Conservation (phyloP, 1,284 basidiomycete genomes). For the Pisolithus thermaeus region DNA sequence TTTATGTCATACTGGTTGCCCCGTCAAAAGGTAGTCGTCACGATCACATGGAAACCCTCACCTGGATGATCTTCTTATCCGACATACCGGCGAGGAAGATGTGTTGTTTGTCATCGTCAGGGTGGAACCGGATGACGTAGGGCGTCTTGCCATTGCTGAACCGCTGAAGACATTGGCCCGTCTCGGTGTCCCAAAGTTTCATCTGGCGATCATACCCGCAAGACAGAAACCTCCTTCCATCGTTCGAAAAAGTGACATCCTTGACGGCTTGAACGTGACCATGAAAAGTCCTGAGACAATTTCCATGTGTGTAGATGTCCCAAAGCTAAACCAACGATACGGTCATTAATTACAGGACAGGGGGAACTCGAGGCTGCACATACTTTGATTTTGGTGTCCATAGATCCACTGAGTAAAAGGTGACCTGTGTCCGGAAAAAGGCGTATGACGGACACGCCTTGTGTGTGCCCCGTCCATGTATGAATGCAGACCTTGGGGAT, state of each 20-base stretch:
- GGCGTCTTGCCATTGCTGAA: slow-evolving; percentile 97
- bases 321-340: slow-evolving; percentile 63
- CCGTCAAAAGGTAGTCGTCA: background rate
- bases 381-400: slow-evolving; percentile 99
- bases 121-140: slow-evolving; percentile 92
- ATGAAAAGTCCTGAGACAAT: slow-evolving; percentile 95
- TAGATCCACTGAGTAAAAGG: slow-evolving; percentile 87
- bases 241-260: slow-evolving; percentile 92
- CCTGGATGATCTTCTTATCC: slow-evolving; percentile 98
- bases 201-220: slow-evolving; percentile 95
- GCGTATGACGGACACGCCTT: slow-evolving; percentile 90
- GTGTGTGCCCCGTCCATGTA: slow-evolving; percentile 97
- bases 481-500: slow-evolving; percentile 95
- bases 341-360: background rate
- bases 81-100: slow-evolving; percentile 98
- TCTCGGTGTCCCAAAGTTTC: slow-evolving; percentile 99
- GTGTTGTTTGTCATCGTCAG: slow-evolving; percentile 93
- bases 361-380: slow-evolving; percentile 15
- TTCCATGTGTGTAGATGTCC: slow-evolving; percentile 97
- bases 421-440: slow-evolving; percentile 93
- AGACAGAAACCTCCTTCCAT: slow-evolving; percentile 86
- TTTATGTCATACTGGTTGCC: slow-evolving; percentile 85
- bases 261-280: slow-evolving; percentile 97
- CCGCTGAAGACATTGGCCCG: slow-evolving; percentile 91
- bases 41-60: slow-evolving; percentile 29